Percentiles rank a stretch among this genome's conserved stretches.
Conservation (phyloP, 176 grass and related monocot species). For the barley (Hordeum vulgare) region MorexV3_pseudomolecules_assembly NC_058519.1:588103581-588104080, state of each 20-base stretch:
- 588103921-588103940: conserved; percentile 50
- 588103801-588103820: background rate
- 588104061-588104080: background rate
- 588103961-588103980: conserved; percentile 73
- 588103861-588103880: background rate
- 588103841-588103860: background rate
- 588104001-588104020: conserved; percentile 76
- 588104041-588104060: background rate
- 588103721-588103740: background rate
- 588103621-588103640: background rate
- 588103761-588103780: background rate
- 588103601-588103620: background rate
- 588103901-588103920: background rate
- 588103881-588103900: background rate
- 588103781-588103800: background rate
- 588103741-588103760: background rate
- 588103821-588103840: background rate
- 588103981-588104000: conserved; percentile 97
- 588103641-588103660: background rate
- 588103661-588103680: background rate
- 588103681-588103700: background rate
- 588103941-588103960: conserved; percentile 79
- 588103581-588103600: background rate
- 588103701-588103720: background rate
- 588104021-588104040: background rate